Evolutionary conservation across 345 rosid species (phyloP).

Genomic region (Moricandia arvensis): DNA sequence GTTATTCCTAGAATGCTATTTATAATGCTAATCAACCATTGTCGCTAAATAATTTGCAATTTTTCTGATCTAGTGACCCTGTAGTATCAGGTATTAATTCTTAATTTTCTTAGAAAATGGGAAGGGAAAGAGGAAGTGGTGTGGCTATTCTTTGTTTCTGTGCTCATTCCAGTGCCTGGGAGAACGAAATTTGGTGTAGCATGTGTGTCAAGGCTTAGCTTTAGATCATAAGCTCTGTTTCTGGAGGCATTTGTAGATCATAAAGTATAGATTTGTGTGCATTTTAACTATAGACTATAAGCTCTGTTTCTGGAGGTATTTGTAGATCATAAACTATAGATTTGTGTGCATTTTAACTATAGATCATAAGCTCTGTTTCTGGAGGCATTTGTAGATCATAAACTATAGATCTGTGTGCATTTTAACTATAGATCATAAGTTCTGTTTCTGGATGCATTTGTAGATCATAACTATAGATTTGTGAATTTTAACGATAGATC

Average conservation of each 20-base stretch:
- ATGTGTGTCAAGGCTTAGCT: neutral
- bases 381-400: no score
- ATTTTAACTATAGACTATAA: no score
- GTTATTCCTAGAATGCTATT: neutral
- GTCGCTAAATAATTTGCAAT: neutral
- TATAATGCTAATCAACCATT: neutral
- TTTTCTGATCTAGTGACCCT: neutral
- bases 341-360: no score
- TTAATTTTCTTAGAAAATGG: neutral
- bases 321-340: no score
- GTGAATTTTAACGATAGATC: no score
- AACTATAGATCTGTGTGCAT: no score
- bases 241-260: neutral
- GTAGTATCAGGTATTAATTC: neutral
- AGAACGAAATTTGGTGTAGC: neutral
- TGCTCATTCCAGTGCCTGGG: conserved; percentile 1
- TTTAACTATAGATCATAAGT: no score
- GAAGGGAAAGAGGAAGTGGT: neutral
- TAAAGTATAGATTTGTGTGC: no score
- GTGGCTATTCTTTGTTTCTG: neutral
- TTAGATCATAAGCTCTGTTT: neutral
- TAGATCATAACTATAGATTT: no score
- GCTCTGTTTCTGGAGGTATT: no score
- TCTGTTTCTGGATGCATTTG: no score
- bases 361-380: no score